A percentile compares a stretch with the other conserved stretches of the same genome.
Conservation (phyloP, 2,329 filamentous ascomycete species). For the Phyllosticta citribraziliensis region DNA sequence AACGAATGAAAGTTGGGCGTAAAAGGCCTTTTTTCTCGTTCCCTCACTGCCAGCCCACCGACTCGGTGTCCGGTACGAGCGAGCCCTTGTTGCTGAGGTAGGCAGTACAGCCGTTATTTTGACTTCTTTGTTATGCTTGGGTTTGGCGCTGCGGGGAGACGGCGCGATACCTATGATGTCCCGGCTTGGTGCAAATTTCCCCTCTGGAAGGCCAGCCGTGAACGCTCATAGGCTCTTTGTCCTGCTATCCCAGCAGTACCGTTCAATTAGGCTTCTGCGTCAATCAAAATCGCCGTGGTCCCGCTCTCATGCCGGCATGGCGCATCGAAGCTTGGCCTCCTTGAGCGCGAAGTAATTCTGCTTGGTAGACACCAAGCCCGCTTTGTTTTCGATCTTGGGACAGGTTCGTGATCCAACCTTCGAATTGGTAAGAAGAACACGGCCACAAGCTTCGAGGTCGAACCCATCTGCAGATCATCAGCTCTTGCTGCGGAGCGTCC, state of each 20-base stretch:
- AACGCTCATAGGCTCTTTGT: neutral
- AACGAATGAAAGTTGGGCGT: no score
- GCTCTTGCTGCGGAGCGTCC: neutral
- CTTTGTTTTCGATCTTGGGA: neutral
- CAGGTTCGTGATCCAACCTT: neutral
- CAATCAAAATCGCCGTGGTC: neutral
- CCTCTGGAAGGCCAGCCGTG: neutral
- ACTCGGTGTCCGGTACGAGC: neutral
- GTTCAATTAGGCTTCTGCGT: neutral
- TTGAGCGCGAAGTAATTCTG: neutral
- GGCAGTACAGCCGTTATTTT: neutral
- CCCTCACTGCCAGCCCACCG: neutral
- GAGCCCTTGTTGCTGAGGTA: neutral
- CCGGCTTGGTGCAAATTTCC: neutral
- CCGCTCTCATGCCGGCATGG: neutral
- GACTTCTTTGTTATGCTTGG: neutral
- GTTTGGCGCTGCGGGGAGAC: neutral
- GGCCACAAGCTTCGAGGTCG: neutral
- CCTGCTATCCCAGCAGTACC: neutral
- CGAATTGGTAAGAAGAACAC: neutral
- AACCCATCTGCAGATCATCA: neutral
- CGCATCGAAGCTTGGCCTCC: neutral
- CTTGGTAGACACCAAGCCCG: neutral
- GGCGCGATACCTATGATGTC: neutral
- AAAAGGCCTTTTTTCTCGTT: neutral